phyloP scores from a whole-genome alignment of 176 grass and related monocot species.

The Melocanna baccifera region DNA sequence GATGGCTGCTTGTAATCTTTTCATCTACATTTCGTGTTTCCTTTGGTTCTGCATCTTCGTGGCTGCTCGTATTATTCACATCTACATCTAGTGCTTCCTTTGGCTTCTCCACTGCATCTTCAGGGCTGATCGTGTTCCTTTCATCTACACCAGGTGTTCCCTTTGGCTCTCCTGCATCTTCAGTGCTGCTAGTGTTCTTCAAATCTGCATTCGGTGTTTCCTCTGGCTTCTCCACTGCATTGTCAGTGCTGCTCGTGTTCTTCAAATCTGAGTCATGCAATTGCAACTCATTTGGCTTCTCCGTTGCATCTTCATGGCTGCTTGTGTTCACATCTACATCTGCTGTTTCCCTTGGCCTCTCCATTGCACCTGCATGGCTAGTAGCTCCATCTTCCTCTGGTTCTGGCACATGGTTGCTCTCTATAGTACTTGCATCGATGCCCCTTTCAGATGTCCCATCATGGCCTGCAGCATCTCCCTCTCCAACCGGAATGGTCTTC shows the following conservation, averaged over 20 bases:
- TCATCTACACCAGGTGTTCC: background rate
- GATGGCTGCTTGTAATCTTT: background rate
- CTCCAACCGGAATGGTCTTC: background rate
- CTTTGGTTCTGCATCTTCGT: background rate
- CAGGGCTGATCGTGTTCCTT: background rate
- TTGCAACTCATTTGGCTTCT: background rate
- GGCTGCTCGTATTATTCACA: background rate
- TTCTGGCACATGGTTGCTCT: background rate
- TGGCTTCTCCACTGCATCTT: background rate
- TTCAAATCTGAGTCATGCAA: background rate
- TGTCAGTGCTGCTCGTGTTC: background rate
- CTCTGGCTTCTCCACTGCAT: background rate
- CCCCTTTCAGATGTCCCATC: constrained; percentile 7
- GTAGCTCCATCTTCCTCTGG: background rate
- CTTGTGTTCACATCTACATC: background rate
- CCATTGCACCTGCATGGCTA: background rate
- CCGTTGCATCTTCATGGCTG: background rate
- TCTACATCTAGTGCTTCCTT: background rate
- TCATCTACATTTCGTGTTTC: background rate
- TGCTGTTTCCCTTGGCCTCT: background rate
- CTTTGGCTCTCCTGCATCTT: background rate
- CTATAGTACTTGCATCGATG: background rate
- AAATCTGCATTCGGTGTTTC: background rate
- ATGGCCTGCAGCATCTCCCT: background rate
- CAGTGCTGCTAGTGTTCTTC: background rate